phyloP scores from a whole-genome alignment of 2,329 filamentous ascomycete species.

The Fusarium sulawesiense region DNA sequence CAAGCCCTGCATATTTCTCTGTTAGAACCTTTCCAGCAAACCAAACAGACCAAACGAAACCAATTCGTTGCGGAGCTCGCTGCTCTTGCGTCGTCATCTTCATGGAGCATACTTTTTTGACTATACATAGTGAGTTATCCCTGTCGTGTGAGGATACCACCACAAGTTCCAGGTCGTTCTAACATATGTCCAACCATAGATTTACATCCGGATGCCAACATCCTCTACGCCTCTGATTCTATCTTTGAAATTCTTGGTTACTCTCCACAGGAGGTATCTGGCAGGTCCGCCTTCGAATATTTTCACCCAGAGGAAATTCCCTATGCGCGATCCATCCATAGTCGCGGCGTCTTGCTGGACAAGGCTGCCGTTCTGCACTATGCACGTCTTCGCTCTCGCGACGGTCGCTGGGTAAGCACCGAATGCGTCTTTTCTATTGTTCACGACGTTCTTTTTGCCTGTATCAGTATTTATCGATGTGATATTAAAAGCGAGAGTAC shows the following conservation, averaged over 20 bases:
- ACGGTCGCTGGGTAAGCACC: conserved; percentile 80
- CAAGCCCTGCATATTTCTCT: conserved; percentile 1
- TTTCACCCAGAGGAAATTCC: conserved; percentile 86
- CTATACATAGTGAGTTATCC: conserved; percentile 79
- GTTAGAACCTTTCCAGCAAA: conserved; percentile 1
- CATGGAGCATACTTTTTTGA: conserved; percentile 91
- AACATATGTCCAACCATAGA: conserved; percentile 55
- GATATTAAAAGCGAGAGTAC: conserved; percentile 79
- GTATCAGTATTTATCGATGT: conserved; percentile 79
- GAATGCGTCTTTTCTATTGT: conserved; percentile 93
- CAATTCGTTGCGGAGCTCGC: conserved; percentile 28
- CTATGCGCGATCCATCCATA: conserved; percentile 78
- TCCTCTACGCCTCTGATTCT: conserved; percentile 86
- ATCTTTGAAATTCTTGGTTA: conserved; percentile 87
- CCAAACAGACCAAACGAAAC: conserved; percentile 1
- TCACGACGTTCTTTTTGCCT: conserved; percentile 87
- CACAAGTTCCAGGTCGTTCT: background rate
- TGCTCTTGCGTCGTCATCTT: conserved; percentile 28
- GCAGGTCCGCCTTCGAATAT: conserved; percentile 84
- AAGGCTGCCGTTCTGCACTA: conserved; percentile 88
- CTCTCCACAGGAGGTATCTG: conserved; percentile 78
- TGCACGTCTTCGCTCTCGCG: conserved; percentile 74
- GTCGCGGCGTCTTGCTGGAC: conserved; percentile 78
- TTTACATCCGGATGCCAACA: conserved; percentile 78
- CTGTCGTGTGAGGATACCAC: background rate